Base-by-base conservation (phyloP, 2,329 filamentous ascomycete species). In the Helotiales sp. region DNA sequence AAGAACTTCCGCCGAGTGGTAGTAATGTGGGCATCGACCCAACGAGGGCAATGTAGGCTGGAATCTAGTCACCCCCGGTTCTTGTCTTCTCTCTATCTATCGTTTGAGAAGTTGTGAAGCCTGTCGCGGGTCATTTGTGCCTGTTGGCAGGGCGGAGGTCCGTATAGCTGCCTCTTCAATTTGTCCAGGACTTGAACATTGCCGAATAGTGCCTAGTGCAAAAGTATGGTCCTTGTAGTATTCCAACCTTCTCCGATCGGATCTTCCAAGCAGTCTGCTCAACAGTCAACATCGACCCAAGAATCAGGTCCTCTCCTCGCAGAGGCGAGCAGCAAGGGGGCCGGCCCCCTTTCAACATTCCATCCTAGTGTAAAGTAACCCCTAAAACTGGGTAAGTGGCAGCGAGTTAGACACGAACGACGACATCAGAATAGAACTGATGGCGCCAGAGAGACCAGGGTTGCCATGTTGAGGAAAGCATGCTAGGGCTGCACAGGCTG, bases 401-500 rank as follows among this genome's bases (percentile, higher is more conserved):
- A 57, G 54, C 54, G 54, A 57, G 30, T 26, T 54, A 63, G 47
- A 71, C 69, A 69, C 67, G 67, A 70, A 68, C 63, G 69, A 68
- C 66, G 50, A 71, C 63, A 68, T 73, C 69, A 69, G 64, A 73
- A 71, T 73, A 71, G 70, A 71, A 73, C 69, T 58, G 59, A 70
- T 72, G 69, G 69, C 69, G 72, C 69, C 71, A 71, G 72, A 65
- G 61, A 50, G 60, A 58, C 60, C 72, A 69, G 69, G 73, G 69
- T 66, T 71, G 64, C 68, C 62, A 67, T 69, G 69, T 63, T 52
- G 67, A 70, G 62, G 66, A 67, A 47, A 45, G 66, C 68, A 64
- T 71, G 65, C 71, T 69, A 75, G 73, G 73, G 72, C 73, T 75
- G 71, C 69, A 70, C 65, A 67, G 65, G 64, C 71, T 70, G 69